Evolutionary conservation across 352 stramenopile species (phyloP), one percentile per base, ranked within the genome.

Genomic region (Pythium periplocum): DNA sequence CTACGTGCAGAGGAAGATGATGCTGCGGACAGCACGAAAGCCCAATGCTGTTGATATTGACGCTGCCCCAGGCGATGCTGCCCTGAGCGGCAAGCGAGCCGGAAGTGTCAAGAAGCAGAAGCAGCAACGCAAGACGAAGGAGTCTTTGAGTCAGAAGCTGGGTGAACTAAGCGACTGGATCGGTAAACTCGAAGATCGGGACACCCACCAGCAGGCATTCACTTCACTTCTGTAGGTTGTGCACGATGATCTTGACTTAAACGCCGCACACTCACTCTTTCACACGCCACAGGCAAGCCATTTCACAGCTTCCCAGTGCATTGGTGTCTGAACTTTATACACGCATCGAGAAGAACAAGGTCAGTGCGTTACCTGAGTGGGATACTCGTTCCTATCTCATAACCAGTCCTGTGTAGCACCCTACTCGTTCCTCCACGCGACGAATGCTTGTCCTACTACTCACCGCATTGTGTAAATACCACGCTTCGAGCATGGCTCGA

Each of bases 161-260:
- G 63, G 39, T 6, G 69, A 72, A 26, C 54, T 87, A 3, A 83
- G 70, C 43, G 52, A 66, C 30, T 48, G 66, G 49, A 75, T 89
- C n/a, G 68, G 71, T 5, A 77, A 73, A 9, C 61, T 89, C 4
- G 75, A 89, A 53, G 75, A 89, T 40, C 69, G 71, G 12, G 78
- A 89, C 43, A 89, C 75, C 1, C 78, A 88, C 48, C 78, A 85
- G 6, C 69, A 77, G 62, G 71, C 78, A 4, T 87, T 87, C 38
- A 53, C 59, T 1, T 61, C 55, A 0, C 60, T 86, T 9, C 53
- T 87, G 75, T 87, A 47, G 31, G 61, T 50, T 48, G 47, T 26
- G 4, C 36, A 40, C 4, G 11, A 36, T 52, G 33, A 26, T 26
- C 17, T 26, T 26, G 17, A 26, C 17, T 26, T 26, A 26, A 26